Evolutionary conservation across 2,329 filamentous ascomycete species (phyloP).

Genomic region (Trichoderma lentiforme): DNA sequence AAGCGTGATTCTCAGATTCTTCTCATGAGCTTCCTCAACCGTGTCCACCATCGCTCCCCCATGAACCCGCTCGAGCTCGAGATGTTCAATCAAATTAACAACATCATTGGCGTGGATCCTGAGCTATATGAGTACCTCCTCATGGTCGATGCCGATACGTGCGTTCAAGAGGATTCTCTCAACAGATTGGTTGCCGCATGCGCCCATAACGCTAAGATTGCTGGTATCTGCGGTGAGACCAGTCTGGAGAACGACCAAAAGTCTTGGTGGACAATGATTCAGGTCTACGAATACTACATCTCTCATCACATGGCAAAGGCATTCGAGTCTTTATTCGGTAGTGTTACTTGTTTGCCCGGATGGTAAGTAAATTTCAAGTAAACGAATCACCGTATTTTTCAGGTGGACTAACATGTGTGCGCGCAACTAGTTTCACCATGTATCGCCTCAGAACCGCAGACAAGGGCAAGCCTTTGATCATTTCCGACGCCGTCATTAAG

Average conservation of each 20-base stretch:
- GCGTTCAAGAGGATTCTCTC: constrained; percentile 84
- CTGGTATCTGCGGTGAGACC: constrained; percentile 95
- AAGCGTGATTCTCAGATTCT: constrained; percentile 98
- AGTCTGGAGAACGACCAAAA: constrained; percentile 92
- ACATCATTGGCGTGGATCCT: constrained; percentile 96
- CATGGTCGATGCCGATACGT: constrained; percentile 97
- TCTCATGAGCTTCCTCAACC: constrained; percentile 95
- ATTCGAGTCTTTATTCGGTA: constrained; percentile 96
- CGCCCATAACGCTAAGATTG: constrained; percentile 91
- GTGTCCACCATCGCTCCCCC: constrained; percentile 86
- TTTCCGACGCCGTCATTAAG: constrained; percentile 79
- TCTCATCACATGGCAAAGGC: constrained; percentile 96
- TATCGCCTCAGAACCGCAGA: constrained; percentile 93
- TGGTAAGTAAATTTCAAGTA: constrained; percentile 63
- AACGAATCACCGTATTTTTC: not conserved
- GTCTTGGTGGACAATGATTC: constrained; percentile 99
- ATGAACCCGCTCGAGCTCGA: constrained; percentile 97
- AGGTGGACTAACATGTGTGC: not conserved
- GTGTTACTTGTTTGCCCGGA: constrained; percentile 96
- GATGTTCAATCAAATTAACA: constrained; percentile 99
- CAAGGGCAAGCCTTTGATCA: constrained; percentile 90
- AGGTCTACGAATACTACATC: constrained; percentile 99
- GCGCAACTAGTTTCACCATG: constrained; percentile 81
- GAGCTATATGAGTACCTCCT: constrained; percentile 96
- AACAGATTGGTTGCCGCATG: constrained; percentile 91